These are phyloP conservation scores for Alternaria dauci DNA, from an alignment of 2,329 filamentous ascomycete species.

Conservation along the genomic window DNA sequence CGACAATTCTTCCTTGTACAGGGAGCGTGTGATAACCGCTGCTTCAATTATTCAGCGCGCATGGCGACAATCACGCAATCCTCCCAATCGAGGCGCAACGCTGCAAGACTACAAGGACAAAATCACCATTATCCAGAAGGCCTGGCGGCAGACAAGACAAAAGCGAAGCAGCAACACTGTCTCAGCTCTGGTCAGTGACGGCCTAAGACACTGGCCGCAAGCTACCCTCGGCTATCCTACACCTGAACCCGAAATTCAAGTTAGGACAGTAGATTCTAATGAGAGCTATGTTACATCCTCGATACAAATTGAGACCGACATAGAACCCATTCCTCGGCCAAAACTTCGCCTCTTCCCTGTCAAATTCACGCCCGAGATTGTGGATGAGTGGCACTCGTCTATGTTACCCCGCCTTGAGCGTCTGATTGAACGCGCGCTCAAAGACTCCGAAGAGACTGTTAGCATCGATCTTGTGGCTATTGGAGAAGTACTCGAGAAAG, in stretches of 20 bases:
- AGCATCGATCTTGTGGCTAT: conserved; percentile 80
- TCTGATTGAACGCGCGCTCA: conserved; percentile 74
- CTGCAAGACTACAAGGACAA: conserved; percentile 52
- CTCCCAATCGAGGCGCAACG: conserved; percentile 26
- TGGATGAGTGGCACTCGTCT: conserved; percentile 75
- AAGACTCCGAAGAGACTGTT: conserved; percentile 77
- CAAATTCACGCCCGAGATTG: conserved; percentile 66
- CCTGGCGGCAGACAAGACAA: conserved; percentile 49
- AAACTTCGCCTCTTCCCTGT: conserved; percentile 54
- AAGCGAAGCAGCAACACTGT: conserved; percentile 41
- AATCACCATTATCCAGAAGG: conserved; percentile 49
- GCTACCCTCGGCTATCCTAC: conserved; percentile 46
- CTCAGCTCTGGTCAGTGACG: conserved; percentile 42
- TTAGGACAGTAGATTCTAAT: conserved; percentile 27
- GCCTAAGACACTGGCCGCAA: conserved; percentile 47
- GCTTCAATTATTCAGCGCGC: conserved; percentile 49
- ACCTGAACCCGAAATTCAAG: conserved; percentile 41
- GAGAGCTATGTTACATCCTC: conserved; percentile 39
- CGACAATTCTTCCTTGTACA: conserved; percentile 35
- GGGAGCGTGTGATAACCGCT: conserved; percentile 39
- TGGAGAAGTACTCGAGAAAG: conserved; percentile 71
- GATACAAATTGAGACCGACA: conserved; percentile 47
- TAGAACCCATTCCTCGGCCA: conserved; percentile 36
- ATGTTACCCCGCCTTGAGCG: conserved; percentile 78
- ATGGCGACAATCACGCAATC: conserved; percentile 39